A percentile compares a stretch with the other conserved stretches of the same genome.
Conservation (phyloP, 768 basidiomycete species). For the Chalciporus sphaerocephalus region DNA sequence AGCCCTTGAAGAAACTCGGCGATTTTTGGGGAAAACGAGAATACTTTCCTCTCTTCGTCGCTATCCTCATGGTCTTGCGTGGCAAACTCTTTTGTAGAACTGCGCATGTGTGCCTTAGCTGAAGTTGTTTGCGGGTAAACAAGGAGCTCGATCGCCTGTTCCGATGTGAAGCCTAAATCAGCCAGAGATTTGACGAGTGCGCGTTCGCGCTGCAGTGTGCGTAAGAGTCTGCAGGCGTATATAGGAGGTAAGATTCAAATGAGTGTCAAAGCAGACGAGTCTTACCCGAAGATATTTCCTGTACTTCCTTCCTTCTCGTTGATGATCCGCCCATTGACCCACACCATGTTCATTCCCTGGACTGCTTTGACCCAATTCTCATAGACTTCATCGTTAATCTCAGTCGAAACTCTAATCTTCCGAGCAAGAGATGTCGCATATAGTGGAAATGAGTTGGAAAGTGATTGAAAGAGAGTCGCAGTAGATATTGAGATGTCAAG, state of each 20-base stretch:
- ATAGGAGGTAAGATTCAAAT: conserved; percentile 4
- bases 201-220: conserved; percentile 72
- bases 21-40: conserved; percentile 59
- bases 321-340: conserved; percentile 76
- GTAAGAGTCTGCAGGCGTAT: conserved; percentile 47
- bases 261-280: neutral
- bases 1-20: conserved; percentile 51
- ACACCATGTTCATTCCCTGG: conserved; percentile 55
- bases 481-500: conserved; percentile 12
- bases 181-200: conserved; percentile 54
- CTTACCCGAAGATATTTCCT: conserved; percentile 47
- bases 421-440: conserved; percentile 74
- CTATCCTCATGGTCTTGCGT: conserved; percentile 1
- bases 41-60: conserved; percentile 70
- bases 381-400: conserved; percentile 52
- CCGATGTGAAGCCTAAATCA: conserved; percentile 55
- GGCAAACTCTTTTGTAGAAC: conserved; percentile 10
- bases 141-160: conserved; percentile 69
- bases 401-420: conserved; percentile 51
- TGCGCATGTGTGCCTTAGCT: neutral
- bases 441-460: conserved; percentile 87
- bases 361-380: conserved; percentile 51
- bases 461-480: conserved; percentile 43
- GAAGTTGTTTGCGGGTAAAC: conserved; percentile 44
- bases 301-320: conserved; percentile 62